Base-by-base conservation (phyloP, 2,329 filamentous ascomycete genomes). In the Diaporthe vexans region DNA sequence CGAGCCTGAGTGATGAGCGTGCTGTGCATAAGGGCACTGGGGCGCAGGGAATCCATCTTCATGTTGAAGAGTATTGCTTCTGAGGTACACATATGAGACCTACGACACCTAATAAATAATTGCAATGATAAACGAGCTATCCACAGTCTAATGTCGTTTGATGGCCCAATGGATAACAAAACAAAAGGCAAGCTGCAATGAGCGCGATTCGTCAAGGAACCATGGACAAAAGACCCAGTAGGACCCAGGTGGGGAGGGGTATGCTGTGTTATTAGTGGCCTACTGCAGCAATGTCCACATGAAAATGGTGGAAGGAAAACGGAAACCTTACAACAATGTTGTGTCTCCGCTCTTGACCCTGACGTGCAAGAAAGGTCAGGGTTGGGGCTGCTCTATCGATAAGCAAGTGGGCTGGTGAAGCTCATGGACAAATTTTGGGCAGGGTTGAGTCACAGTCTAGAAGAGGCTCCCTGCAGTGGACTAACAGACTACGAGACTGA, bases 11-110 rank as follows among this genome's bases (percentile, higher is more conserved):
- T 71, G 90, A 92, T 77, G 90, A 92, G 81, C 82, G 90, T 54
- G 90, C 88, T 0, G 90, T 92, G 29, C 90, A 92, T 78, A 92
- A 92, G 80, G 90, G 90, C 7, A 91, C 89, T 0, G 90, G 89
- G 0, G 90, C 90, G 0, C 90, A 92, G 79, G 90, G 90, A 0
- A 91, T 92, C 54, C 86, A 88, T 78, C 78, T 92, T 72, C 87
- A 90, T 79, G 89, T 89, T 0, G 90, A 92, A 76, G 90, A 92
- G 79, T 92, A 91, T 51, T 80, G 77, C 17, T 81, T 82, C 40
- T 82, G 56, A 76, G 37, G 3, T 33, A 37, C 4, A 35, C 33
- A 6, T 35, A 21, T 7, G 35, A 54, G 11, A 11, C 10, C 8
- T 4, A 6, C 21, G 1, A 6, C 3, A 40, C 17, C 17, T 29